A percentile compares a stretch with the other conserved stretches of the same genome.
Evolutionary conservation across 2,329 filamentous ascomycete genomes (phyloP).

Genomic region (Paraconiothyrium brasiliense): DNA sequence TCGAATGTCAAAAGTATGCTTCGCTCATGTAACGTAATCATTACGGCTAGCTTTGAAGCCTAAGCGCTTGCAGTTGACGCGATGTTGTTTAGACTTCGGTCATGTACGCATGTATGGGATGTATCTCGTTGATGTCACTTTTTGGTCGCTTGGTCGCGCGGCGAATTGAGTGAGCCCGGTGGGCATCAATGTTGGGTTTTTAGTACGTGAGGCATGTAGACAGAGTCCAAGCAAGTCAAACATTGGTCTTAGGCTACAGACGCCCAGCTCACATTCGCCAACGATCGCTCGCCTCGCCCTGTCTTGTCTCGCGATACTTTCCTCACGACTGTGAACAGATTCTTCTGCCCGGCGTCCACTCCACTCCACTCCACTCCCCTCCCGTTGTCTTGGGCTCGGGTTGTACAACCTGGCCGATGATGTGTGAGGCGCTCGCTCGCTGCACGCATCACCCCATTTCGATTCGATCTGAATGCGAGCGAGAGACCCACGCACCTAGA

Average conservation of each 20-base stretch:
- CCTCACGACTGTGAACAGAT: too few species aligned
- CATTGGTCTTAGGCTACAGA: not conserved
- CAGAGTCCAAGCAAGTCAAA: not conserved
- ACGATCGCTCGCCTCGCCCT: too few species aligned
- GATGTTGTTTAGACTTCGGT: conserved; percentile 7
- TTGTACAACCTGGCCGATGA: too few species aligned
- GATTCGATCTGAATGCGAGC: too few species aligned
- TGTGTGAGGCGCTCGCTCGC: too few species aligned
- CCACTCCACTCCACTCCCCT: too few species aligned
- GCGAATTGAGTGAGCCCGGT: not conserved
- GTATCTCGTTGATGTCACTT: not conserved
- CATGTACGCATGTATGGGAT: not conserved
- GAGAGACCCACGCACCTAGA: too few species aligned
- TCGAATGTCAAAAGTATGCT: conserved; percentile 20
- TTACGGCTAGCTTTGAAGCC: conserved; percentile 4
- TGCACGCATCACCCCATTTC: too few species aligned
- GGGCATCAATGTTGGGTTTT: not conserved
- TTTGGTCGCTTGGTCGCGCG: not conserved
- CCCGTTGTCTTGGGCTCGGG: too few species aligned
- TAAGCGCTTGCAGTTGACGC: not conserved
- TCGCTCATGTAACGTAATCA: conserved; percentile 13
- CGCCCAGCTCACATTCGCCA: too few species aligned
- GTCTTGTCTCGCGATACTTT: too few species aligned
- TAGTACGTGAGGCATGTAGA: not conserved
- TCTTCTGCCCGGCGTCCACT: too few species aligned